Conservation (phyloP, 352 stramenopile species). For the Pythium volutum region DNA sequence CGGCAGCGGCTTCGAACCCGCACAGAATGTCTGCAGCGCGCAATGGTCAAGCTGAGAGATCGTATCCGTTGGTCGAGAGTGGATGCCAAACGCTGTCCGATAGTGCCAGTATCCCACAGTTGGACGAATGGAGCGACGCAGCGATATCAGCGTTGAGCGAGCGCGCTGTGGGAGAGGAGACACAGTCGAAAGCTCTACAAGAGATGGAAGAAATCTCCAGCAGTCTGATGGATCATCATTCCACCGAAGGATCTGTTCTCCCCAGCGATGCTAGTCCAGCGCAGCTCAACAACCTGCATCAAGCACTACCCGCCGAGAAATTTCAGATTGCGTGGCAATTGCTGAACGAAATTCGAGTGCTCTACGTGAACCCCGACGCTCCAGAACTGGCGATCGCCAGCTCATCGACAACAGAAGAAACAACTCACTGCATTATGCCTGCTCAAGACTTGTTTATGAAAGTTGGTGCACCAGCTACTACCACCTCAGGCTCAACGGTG, state of each 20-base stretch:
- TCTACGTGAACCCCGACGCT: constrained; percentile 8
- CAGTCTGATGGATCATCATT: not conserved
- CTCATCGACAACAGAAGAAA: not conserved
- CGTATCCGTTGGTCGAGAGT: not conserved
- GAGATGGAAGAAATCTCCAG: not conserved
- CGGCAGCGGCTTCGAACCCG: not conserved
- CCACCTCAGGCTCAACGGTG: not conserved
- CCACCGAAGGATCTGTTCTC: not conserved
- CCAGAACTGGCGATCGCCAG: not conserved
- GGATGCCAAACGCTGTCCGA: not conserved
- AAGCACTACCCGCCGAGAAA: constrained; percentile 26
- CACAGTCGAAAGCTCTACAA: not conserved
- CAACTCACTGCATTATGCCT: not conserved
- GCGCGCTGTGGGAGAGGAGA: not conserved
- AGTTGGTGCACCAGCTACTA: not conserved
- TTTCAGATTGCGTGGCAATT: constrained; percentile 37
- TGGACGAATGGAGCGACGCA: not conserved
- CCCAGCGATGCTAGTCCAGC: not conserved
- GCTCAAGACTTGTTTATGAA: not conserved
- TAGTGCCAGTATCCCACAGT: not conserved
- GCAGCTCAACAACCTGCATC: not conserved
- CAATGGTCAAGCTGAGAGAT: not conserved
- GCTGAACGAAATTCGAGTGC: constrained; percentile 34
- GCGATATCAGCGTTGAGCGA: not conserved
- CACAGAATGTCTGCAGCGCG: not conserved